These are phyloP conservation scores for Myxozyma lipomycoides DNA, from an alignment of 805 yeast species.

Conservation along the genomic window DNA sequence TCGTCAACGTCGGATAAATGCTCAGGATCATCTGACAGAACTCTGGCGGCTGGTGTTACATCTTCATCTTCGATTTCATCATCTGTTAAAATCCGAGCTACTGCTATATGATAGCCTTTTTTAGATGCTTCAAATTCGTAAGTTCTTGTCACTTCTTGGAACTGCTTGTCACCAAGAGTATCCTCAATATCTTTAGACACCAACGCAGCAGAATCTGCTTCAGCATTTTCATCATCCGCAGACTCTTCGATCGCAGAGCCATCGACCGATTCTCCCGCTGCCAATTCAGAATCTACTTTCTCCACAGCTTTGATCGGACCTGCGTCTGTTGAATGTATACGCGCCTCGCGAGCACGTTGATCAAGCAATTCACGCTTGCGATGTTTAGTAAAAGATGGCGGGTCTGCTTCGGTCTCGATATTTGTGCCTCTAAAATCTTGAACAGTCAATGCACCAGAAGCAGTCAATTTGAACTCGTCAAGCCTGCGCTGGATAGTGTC, in stretches of 20 bases:
- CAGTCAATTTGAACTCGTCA: constrained; percentile 78
- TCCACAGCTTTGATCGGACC: neutral
- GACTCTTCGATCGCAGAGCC: constrained; percentile 30
- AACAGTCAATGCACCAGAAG: constrained; percentile 69
- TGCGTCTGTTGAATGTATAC: neutral
- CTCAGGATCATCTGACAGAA: constrained; percentile 52
- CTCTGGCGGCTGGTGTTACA: neutral
- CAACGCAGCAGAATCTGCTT: constrained; percentile 30
- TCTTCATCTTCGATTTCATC: neutral
- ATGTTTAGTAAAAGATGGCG: constrained; percentile 76
- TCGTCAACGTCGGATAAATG: constrained; percentile 76
- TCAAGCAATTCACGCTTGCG: constrained; percentile 43
- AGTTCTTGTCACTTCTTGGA: constrained; percentile 28
- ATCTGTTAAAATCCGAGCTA: neutral
- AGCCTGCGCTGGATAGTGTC: constrained; percentile 87
- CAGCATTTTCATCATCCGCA: constrained; percentile 28
- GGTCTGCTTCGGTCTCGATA: constrained; percentile 52
- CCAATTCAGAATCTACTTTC: constrained; percentile 1
- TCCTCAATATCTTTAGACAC: constrained; percentile 33
- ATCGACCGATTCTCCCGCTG: constrained; percentile 20
- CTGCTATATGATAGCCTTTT: too few species aligned
- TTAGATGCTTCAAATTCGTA: too few species aligned
- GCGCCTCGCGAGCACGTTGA: constrained; percentile 29
- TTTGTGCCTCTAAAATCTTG: constrained; percentile 58
- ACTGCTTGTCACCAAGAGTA: constrained; percentile 29